Evolutionary conservation across 768 basidiomycete genomes (phyloP).

Genomic region (Auriscalpium microsporum): DNA sequence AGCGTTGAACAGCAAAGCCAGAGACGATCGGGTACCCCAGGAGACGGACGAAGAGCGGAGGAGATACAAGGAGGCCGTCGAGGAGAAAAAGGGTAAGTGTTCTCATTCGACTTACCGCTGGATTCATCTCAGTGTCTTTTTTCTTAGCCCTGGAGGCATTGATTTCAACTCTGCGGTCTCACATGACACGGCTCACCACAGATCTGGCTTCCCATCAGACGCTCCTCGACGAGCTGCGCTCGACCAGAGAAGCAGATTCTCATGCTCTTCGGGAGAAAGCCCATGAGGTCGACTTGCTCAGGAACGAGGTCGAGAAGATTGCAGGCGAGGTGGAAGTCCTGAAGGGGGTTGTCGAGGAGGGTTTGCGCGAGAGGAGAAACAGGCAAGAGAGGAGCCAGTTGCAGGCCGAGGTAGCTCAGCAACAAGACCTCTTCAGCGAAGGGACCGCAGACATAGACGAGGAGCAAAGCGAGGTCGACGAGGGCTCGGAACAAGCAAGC

Average conservation of each 20-base stretch:
- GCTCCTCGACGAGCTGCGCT: constrained; percentile 57
- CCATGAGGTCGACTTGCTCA: constrained; percentile 58
- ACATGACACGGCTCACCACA: constrained; percentile 68
- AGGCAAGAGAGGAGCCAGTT: constrained; percentile 35
- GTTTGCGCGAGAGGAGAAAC: constrained; percentile 60
- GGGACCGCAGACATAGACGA: not conserved
- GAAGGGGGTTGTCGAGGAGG: constrained; percentile 81
- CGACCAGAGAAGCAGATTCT: constrained; percentile 55
- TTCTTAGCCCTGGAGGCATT: constrained; percentile 66
- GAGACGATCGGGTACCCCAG: constrained; percentile 22
- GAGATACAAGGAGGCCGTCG: constrained; percentile 69
- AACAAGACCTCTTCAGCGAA: constrained; percentile 11
- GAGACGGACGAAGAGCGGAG: constrained; percentile 17
- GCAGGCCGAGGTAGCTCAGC: not conserved
- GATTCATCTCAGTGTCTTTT: no score
- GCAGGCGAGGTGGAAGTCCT: constrained; percentile 81
- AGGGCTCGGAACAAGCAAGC: constrained; percentile 14
- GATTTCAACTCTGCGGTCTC: constrained; percentile 61
- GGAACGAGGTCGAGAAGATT: constrained; percentile 71
- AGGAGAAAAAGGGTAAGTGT: constrained; percentile 76
- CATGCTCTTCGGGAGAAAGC: constrained; percentile 49
- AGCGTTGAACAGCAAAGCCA: constrained; percentile 28
- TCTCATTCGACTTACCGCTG: not conserved
- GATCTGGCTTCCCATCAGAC: constrained; percentile 74
- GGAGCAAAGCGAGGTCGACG: constrained; percentile 6